Conservation (phyloP, 1,139 yeast genomes). For the Pichia sp. region DNA sequence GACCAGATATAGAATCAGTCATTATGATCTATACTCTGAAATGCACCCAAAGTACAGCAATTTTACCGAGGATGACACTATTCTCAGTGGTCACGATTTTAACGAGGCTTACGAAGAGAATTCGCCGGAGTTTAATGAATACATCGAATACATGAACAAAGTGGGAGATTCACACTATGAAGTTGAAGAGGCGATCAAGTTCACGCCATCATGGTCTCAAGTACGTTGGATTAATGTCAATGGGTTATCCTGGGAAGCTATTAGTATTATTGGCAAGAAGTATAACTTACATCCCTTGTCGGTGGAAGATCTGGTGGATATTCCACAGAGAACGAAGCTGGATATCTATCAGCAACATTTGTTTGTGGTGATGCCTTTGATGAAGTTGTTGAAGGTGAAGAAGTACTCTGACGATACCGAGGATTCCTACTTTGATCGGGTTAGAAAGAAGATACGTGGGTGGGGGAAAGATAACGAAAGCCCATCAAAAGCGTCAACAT, state of each 20-base stretch:
- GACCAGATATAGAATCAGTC: constrained; percentile 34
- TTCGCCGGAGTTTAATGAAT: constrained; percentile 10
- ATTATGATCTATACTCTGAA: constrained; percentile 29
- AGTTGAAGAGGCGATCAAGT: constrained; percentile 20
- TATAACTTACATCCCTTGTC: constrained; percentile 42
- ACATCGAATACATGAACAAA: constrained; percentile 15
- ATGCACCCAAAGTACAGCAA: constrained; percentile 13
- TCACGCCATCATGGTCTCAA: constrained; percentile 37
- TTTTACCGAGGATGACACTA: constrained; percentile 9
- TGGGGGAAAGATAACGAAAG: no score
- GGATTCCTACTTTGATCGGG: constrained; percentile 3
- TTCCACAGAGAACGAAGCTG: constrained; percentile 49
- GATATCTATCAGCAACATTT: constrained; percentile 42
- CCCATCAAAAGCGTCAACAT: no score
- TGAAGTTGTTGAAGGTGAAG: constrained; percentile 32
- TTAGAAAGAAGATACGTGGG: constrained; percentile 2
- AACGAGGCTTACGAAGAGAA: constrained; percentile 3
- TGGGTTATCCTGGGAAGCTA: constrained; percentile 50
- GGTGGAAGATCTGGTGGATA: constrained; percentile 51
- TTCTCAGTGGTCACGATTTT: constrained; percentile 10
- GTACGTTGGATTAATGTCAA: constrained; percentile 51
- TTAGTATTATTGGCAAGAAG: constrained; percentile 39
- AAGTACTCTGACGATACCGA: constrained; percentile 4
- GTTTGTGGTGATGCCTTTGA: constrained; percentile 44
- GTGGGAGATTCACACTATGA: constrained; percentile 20